phyloP scores from a whole-genome alignment of 1,284 basidiomycete species.

The Prillingera fragicola region DNA sequence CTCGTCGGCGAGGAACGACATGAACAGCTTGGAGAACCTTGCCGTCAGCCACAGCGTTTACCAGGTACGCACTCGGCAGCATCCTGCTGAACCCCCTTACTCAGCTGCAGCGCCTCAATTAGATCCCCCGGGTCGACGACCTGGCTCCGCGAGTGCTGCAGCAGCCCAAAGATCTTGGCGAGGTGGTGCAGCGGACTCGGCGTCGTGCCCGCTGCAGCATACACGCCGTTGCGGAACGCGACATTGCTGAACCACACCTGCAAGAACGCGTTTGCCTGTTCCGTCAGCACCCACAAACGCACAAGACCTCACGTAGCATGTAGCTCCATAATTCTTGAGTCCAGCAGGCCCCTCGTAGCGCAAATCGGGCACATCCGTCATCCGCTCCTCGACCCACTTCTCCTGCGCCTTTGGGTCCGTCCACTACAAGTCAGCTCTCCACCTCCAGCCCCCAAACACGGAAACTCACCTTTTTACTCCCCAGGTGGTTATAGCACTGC shows the following conservation, averaged over 20 bases:
- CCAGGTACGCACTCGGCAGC: conserved; percentile 70
- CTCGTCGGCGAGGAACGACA: conserved; percentile 75
- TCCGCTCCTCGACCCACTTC: conserved; percentile 54
- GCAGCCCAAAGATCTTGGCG: conserved; percentile 60
- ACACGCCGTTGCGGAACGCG: conserved; percentile 59
- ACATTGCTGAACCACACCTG: conserved; percentile 69
- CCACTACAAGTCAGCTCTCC: conserved; percentile 50
- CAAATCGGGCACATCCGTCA: conserved; percentile 55
- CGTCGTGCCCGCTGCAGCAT: conserved; percentile 52
- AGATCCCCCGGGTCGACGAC: conserved; percentile 76
- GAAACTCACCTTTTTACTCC: conserved; percentile 57
- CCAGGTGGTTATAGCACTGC: conserved; percentile 76
- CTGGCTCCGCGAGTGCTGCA: conserved; percentile 63
- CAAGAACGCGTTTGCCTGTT: conserved; percentile 70
- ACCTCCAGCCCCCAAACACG: conserved; percentile 56
- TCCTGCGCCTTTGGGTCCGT: conserved; percentile 56
- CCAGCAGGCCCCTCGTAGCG: conserved; percentile 67
- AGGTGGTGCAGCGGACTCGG: conserved; percentile 52
- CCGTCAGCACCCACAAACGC: not conserved
- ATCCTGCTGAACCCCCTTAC: conserved; percentile 81
- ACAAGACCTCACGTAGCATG: conserved; percentile 65
- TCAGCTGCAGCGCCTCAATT: conserved; percentile 71
- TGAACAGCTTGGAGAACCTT: conserved; percentile 92
- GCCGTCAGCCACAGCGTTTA: conserved; percentile 5
- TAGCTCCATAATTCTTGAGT: conserved; percentile 86